Evolutionary conservation across 1,284 basidiomycete species (phyloP).

Genomic region (Ceratobasidium sp.): DNA sequence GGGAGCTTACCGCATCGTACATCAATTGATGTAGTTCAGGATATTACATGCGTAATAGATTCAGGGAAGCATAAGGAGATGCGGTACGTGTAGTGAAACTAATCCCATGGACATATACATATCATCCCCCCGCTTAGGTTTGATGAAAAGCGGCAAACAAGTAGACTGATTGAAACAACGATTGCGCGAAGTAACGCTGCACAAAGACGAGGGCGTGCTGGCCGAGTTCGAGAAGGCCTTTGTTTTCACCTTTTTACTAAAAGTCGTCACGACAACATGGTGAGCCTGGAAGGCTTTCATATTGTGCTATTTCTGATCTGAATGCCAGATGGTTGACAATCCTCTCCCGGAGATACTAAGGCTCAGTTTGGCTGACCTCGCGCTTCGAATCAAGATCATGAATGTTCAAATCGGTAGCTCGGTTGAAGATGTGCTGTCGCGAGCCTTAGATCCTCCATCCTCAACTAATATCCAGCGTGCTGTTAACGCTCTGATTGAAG

Average conservation of each 20-base stretch:
- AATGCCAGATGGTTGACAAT: slow-evolving; percentile 80
- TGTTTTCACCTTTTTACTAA: slow-evolving; percentile 98
- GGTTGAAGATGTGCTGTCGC: slow-evolving; percentile 89
- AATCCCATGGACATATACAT: background rate
- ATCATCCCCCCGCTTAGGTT: slow-evolving; percentile 61
- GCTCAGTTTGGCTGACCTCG: slow-evolving; percentile 91
- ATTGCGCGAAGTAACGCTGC: slow-evolving; percentile 93
- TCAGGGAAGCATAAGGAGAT: slow-evolving; percentile 83
- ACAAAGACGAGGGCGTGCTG: slow-evolving; percentile 55
- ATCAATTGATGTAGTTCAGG: slow-evolving; percentile 70
- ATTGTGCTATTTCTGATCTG: slow-evolving; percentile 44
- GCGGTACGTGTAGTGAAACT: slow-evolving; percentile 27
- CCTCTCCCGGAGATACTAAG: slow-evolving; percentile 97
- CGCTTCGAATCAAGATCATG: slow-evolving; percentile 96
- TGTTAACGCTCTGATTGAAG: slow-evolving; percentile 89
- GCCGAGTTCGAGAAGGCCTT: slow-evolving; percentile 82
- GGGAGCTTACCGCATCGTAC: background rate
- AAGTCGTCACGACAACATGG: slow-evolving; percentile 77
- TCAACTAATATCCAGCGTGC: slow-evolving; percentile 91
- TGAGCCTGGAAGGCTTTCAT: slow-evolving; percentile 44
- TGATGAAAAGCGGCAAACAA: slow-evolving; percentile 97
- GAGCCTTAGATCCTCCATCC: slow-evolving; percentile 89
- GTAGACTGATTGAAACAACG: slow-evolving; percentile 90
- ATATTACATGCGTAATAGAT: slow-evolving; percentile 98
- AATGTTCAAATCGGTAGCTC: slow-evolving; percentile 85